Evolutionary conservation across 116 monocot genomes (phyloP).

Genomic region (Cymodocea nodosa): DNA sequence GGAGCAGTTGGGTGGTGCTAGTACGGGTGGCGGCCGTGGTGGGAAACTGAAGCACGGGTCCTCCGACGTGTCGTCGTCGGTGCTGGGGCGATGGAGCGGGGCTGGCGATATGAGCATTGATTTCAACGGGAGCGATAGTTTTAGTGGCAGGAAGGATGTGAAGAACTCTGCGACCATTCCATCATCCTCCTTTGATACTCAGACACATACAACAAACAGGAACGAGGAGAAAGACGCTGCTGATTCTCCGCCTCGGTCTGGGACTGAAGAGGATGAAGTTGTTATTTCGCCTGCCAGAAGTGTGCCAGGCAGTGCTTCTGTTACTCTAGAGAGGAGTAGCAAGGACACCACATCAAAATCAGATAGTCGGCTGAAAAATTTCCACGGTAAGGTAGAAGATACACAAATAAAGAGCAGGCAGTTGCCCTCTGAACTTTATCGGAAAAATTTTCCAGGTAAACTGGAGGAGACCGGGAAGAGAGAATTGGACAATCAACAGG

Average conservation of each 20-base stretch:
- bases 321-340: no score
- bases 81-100: slow-evolving; percentile 90
- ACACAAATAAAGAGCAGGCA: slow-evolving; percentile 7
- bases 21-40: slow-evolving; percentile 6
- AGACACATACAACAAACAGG: slow-evolving; percentile 12
- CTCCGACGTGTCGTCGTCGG: slow-evolving; percentile 42
- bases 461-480: slow-evolving; percentile 6
- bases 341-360: slow-evolving; percentile 7
- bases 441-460: slow-evolving; percentile 6
- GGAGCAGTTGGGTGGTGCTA: slow-evolving; percentile 34
- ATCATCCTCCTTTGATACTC: slow-evolving; percentile 45
- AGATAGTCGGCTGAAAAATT: slow-evolving; percentile 14
- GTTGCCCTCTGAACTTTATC: slow-evolving; percentile 2
- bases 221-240: slow-evolving; percentile 30
- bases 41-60: slow-evolving; percentile 50
- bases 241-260: slow-evolving; percentile 15
- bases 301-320: no score
- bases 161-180: slow-evolving; percentile 28
- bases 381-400: slow-evolving; percentile 11
- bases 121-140: slow-evolving; percentile 24
- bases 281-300: no score
- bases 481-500: slow-evolving; percentile 8
- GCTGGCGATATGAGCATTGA: slow-evolving; percentile 98
- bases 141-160: slow-evolving; percentile 34
- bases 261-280: slow-evolving; percentile 22